phyloP scores from a whole-genome alignment of 2,329 filamentous ascomycete genomes.

The Incumbomyces lentus region DNA sequence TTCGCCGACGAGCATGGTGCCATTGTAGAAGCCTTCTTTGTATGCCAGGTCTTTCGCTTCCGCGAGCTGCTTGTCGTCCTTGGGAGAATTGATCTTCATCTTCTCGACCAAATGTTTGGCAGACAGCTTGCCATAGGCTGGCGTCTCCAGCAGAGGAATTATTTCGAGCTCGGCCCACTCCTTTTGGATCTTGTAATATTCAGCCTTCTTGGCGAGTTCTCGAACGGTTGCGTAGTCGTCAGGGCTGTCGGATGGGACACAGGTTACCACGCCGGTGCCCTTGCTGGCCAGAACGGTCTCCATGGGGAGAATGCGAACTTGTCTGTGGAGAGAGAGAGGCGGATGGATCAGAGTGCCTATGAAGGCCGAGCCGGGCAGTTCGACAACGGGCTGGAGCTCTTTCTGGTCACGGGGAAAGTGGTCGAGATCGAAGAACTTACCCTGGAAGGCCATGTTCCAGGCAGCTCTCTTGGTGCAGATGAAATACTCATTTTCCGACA shows the following conservation, averaged over 20 bases:
- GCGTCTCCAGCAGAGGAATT: slow-evolving; percentile 78
- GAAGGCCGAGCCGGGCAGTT: slow-evolving; percentile 66
- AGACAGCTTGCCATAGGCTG: slow-evolving; percentile 73
- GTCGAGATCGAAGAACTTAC: slow-evolving; percentile 54
- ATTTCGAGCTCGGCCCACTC: slow-evolving; percentile 93
- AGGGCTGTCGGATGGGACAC: slow-evolving; percentile 86
- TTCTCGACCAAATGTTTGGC: slow-evolving; percentile 78
- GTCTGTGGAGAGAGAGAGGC: slow-evolving; percentile 73
- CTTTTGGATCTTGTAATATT: slow-evolving; percentile 92
- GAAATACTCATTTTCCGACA: slow-evolving; percentile 60
- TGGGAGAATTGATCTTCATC: slow-evolving; percentile 92
- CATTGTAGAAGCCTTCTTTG: slow-evolving; percentile 96
- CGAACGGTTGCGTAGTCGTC: slow-evolving; percentile 86
- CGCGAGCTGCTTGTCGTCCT: slow-evolving; percentile 80
- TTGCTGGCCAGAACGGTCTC: slow-evolving; percentile 84
- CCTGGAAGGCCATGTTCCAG: slow-evolving; percentile 94
- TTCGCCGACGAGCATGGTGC: slow-evolving; percentile 76
- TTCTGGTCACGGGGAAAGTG: slow-evolving; percentile 52
- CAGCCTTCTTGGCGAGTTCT: slow-evolving; percentile 87
- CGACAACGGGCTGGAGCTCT: slow-evolving; percentile 61
- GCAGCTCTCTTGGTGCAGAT: slow-evolving; percentile 73
- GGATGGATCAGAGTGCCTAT: slow-evolving; percentile 84
- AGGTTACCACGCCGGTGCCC: slow-evolving; percentile 93
- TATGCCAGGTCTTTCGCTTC: slow-evolving; percentile 95
- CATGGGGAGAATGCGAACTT: slow-evolving; percentile 89